These are phyloP conservation scores for Scedosporium minutisporum DNA, from an alignment of 2,329 filamentous ascomycete species.

Conservation along the genomic window DNA sequence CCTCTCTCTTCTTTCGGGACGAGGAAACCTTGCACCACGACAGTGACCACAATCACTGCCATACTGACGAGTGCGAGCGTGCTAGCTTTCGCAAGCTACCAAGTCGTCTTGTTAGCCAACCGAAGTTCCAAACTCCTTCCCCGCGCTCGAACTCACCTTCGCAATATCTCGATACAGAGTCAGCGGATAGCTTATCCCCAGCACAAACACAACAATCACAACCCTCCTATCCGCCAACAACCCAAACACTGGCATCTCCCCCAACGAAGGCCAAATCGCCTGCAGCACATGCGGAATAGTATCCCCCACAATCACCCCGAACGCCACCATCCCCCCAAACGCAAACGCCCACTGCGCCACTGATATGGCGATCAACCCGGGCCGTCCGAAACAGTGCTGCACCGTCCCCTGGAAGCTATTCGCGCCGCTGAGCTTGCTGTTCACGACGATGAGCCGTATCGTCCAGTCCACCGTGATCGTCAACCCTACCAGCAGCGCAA, in stretches of 20 bases:
- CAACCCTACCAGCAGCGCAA: constrained; percentile 66
- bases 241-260: constrained; percentile 65
- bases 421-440: constrained; percentile 90
- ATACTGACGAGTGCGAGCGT: constrained; percentile 90
- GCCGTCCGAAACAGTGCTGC: constrained; percentile 84
- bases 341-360: constrained; percentile 97
- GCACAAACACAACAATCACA: constrained; percentile 78
- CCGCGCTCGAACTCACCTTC: constrained; percentile 52
- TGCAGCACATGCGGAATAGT: constrained; percentile 84
- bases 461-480: constrained; percentile 94
- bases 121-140: too few species aligned
- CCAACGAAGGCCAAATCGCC: constrained; percentile 70
- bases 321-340: constrained; percentile 97
- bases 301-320: constrained; percentile 94
- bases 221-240: constrained; percentile 72
- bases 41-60: constrained; percentile 78
- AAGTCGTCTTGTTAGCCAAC: not conserved
- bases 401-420: constrained; percentile 94
- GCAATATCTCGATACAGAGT: constrained; percentile 94
- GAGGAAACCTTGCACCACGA: constrained; percentile 72
- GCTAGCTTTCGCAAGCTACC: constrained; percentile 85
- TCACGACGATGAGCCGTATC: constrained; percentile 91
- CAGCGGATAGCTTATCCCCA: constrained; percentile 81
- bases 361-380: constrained; percentile 78
- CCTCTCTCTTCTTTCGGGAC: constrained; percentile 66